phyloP scores from a whole-genome alignment of 257 asterid genomes.

The Dorcoceras hygrometricum region DNA sequence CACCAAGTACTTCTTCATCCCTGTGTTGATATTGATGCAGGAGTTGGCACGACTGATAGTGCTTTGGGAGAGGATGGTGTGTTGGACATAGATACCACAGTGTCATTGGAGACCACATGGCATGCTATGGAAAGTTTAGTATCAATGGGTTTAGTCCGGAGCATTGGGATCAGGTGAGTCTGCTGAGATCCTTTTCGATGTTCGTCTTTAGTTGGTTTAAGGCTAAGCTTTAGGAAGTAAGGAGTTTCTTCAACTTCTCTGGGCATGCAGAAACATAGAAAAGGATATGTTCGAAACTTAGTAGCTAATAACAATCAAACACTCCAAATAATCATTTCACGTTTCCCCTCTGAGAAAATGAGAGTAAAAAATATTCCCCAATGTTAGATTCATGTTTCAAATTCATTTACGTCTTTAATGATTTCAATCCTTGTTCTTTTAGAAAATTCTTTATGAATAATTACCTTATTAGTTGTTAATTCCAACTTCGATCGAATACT shows the following conservation, averaged over 20 bases:
- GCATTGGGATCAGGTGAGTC: constrained; percentile 60
- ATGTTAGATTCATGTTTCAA: too few species aligned
- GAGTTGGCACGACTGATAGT: constrained; percentile 53
- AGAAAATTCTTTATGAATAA: too few species aligned
- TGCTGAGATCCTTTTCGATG: background rate
- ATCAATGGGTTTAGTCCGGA: constrained; percentile 54
- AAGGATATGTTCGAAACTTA: background rate
- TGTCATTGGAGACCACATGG: constrained; percentile 67
- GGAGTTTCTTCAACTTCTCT: background rate
- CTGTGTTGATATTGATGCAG: constrained; percentile 26
- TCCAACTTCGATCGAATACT: background rate
- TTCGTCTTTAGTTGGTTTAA: background rate
- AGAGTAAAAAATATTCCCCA: background rate
- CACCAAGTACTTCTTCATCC: background rate
- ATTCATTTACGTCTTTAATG: too few species aligned
- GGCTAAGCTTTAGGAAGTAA: background rate
- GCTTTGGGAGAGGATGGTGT: constrained; percentile 62
- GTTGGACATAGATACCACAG: constrained; percentile 58
- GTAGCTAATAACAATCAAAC: background rate
- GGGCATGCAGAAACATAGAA: background rate
- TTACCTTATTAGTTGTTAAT: background rate
- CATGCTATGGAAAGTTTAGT: constrained; percentile 60
- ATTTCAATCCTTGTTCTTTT: too few species aligned
- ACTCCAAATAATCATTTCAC: background rate
- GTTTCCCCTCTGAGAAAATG: background rate